Conservation (phyloP, 2,329 filamentous ascomycete species). For the Huntiella bhutanensis region DNA sequence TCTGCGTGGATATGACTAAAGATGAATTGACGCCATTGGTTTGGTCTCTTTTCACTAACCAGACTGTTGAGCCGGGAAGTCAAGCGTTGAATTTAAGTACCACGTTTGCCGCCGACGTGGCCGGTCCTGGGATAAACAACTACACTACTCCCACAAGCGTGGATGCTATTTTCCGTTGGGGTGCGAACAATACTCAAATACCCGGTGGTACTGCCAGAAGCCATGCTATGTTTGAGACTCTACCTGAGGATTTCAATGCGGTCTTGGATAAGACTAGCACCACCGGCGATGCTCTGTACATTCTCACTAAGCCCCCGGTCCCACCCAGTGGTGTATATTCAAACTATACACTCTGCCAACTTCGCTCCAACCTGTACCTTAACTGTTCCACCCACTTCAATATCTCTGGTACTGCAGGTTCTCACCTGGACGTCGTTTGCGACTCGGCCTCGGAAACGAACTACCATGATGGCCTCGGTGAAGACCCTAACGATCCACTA, state of each 20-base stretch:
- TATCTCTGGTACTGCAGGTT: conserved; percentile 37
- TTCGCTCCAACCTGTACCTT: conserved; percentile 43
- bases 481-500: conserved; percentile 28
- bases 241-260: neutral
- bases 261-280: neutral
- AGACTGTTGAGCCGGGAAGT: neutral
- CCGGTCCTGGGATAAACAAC: neutral
- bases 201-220: neutral
- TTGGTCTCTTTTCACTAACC: neutral
- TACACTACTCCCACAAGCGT: neutral
- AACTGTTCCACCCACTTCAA: conserved; percentile 47
- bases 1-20: conserved; percentile 47
- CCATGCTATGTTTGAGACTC: neutral
- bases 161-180: conserved; percentile 1
- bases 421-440: conserved; percentile 41
- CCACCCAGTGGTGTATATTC: conserved; percentile 14
- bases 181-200: neutral
- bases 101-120: neutral
- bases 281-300: neutral
- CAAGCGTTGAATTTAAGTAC: no score
- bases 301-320: neutral
- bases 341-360: conserved; percentile 47
- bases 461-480: no score
- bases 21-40: conserved; percentile 45
- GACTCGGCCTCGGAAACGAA: conserved; percentile 13